These are phyloP conservation scores for Blastobotrys apis DNA, from an alignment of 1,139 yeast genomes.

Conservation along the genomic window DNA sequence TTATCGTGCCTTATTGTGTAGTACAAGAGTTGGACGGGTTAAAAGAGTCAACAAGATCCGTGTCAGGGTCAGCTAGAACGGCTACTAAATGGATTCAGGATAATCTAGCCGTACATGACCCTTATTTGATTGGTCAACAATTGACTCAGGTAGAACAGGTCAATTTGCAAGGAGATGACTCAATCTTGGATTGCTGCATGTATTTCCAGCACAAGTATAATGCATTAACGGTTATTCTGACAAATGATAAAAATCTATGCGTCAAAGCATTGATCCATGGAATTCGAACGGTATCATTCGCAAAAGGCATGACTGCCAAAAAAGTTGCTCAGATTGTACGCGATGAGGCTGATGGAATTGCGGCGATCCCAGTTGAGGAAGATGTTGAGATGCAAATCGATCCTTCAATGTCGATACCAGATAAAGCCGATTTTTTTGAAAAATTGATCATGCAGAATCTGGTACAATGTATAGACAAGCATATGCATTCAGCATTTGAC, in stretches of 20 bases:
- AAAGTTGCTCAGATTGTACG: constrained; percentile 47
- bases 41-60: constrained; percentile 37
- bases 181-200: constrained; percentile 80
- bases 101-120: constrained; percentile 50
- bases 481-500: constrained; percentile 54
- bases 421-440: constrained; percentile 7
- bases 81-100: constrained; percentile 77
- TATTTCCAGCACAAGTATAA: constrained; percentile 47
- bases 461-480: constrained; percentile 47
- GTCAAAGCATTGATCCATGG: constrained; percentile 67
- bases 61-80: constrained; percentile 49
- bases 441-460: constrained; percentile 21
- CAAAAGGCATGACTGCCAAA: constrained; percentile 55
- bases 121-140: constrained; percentile 63
- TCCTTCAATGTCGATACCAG: constrained; percentile 2
- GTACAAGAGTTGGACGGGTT: constrained; percentile 76
- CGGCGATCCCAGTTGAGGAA: constrained; percentile 1
- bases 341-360: constrained; percentile 17
- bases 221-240: constrained; percentile 54
- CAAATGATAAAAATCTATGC: constrained; percentile 83
- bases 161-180: constrained; percentile 59
- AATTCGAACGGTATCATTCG: constrained; percentile 62
- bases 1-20: constrained; percentile 68
- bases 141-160: constrained; percentile 48
- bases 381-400: constrained; percentile 11